Conservation (phyloP, 345 rosid genomes). For the Rhodamnia rubescens region DNA sequence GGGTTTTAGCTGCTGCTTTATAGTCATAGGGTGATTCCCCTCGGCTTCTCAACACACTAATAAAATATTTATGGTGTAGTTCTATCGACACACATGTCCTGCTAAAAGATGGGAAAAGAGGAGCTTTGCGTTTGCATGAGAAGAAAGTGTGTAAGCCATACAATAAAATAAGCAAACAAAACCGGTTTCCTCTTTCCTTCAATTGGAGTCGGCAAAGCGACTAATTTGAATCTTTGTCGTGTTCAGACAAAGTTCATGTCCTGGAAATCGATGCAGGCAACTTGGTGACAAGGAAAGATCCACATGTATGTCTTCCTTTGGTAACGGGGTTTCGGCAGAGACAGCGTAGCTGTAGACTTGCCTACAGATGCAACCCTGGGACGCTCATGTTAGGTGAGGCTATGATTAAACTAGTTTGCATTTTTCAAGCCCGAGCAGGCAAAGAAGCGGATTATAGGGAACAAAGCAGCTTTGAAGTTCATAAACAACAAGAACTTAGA, state of each 20-base stretch:
- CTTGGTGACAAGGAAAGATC: neutral
- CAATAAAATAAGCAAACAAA: neutral
- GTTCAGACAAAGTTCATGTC: neutral
- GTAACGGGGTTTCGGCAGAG: neutral
- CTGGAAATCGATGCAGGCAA: neutral
- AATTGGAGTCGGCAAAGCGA: neutral
- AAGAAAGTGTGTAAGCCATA: neutral
- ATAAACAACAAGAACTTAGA: constrained; percentile 15
- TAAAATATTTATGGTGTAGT: neutral
- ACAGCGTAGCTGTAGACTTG: neutral
- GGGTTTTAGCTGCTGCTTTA: neutral
- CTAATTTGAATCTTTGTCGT: neutral
- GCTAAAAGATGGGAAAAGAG: neutral
- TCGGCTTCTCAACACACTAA: neutral
- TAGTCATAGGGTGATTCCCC: neutral
- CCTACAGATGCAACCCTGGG: neutral
- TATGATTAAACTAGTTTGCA: neutral
- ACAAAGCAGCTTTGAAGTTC: constrained; percentile 18
- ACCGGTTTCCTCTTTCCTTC: neutral
- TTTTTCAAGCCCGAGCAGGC: constrained; percentile 3
- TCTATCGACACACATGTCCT: neutral
- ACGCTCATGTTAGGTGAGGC: neutral
- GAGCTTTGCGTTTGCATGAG: neutral
- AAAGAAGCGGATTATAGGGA: constrained; percentile 22
- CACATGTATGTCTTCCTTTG: neutral